Evolutionary conservation across 2,329 filamentous ascomycete genomes (phyloP).

Genomic region (Cytospora paraplurivora): DNA sequence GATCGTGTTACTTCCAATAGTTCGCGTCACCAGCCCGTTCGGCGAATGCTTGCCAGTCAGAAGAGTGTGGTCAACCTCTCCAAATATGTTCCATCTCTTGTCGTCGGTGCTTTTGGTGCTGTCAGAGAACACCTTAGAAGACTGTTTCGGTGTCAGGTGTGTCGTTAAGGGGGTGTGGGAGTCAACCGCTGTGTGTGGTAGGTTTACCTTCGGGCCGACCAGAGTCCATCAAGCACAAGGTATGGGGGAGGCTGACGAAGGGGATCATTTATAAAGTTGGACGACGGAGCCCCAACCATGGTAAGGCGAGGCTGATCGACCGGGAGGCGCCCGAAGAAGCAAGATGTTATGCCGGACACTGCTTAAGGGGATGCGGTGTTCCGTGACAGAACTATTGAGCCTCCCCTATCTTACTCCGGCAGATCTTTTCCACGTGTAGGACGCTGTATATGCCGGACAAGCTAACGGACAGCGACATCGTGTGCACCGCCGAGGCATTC

Average conservation of each 20-base stretch:
- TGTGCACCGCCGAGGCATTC: background rate
- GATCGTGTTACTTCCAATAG: background rate
- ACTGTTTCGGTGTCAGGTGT: constrained; percentile 3
- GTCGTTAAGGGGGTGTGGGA: background rate
- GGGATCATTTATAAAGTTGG: constrained; percentile 3
- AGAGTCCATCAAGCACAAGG: background rate
- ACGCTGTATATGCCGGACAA: constrained; percentile 13
- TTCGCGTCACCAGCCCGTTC: background rate
- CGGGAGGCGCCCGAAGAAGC: constrained; percentile 8
- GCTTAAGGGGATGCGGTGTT: background rate
- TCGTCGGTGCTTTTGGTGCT: background rate
- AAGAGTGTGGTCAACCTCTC: background rate
- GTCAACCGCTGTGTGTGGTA: too few relatives aligned
- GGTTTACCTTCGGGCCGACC: background rate
- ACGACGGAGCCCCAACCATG: background rate
- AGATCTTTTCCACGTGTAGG: background rate
- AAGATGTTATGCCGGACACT: background rate
- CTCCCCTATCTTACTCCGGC: background rate
- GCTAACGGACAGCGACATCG: constrained; percentile 8
- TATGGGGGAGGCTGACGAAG: background rate
- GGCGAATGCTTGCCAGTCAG: background rate
- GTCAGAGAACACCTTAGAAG: background rate
- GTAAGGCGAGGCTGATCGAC: background rate
- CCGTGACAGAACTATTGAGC: background rate
- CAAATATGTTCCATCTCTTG: background rate